phyloP scores from a whole-genome alignment of 2,329 filamentous ascomycete genomes.

The Colletotrichum agaves region DNA sequence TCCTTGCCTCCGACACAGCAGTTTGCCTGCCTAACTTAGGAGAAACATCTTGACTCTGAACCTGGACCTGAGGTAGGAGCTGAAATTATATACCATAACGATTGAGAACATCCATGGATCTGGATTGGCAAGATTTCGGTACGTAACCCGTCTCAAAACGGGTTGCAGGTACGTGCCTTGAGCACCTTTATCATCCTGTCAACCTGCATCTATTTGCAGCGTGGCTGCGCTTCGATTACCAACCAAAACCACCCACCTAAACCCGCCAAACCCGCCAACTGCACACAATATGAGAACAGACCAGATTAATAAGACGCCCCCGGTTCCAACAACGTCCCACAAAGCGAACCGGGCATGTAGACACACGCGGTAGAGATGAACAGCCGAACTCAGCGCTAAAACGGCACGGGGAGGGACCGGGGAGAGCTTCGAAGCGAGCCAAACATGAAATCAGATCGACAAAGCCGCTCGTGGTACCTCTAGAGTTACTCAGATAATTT shows the following conservation, averaged over 20 bases:
- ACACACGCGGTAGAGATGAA: neutral
- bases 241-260: slow-evolving; percentile 4
- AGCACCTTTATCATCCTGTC: neutral
- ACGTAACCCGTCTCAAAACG: neutral
- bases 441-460: neutral
- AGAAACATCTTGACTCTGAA: too few relatives aligned
- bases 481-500: neutral
- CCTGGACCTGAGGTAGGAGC: too few relatives aligned
- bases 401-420: slow-evolving; percentile 6
- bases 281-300: neutral
- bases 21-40: neutral
- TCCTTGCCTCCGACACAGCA: too few relatives aligned
- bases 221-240: slow-evolving; percentile 34
- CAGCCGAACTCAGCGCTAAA: slow-evolving; percentile 16
- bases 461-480: slow-evolving; percentile 3
- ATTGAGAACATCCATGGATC: too few relatives aligned
- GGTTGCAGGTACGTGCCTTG: neutral
- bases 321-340: neutral
- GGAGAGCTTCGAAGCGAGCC: neutral
- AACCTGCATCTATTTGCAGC: slow-evolving; percentile 25
- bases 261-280: neutral
- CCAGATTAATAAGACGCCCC: neutral
- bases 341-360: neutral
- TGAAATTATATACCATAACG: too few relatives aligned
- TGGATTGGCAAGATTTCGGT: too few relatives aligned